These are phyloP conservation scores for Hexamita inflata DNA, from an alignment of 208 protist species.

Conservation along the genomic window DNA sequence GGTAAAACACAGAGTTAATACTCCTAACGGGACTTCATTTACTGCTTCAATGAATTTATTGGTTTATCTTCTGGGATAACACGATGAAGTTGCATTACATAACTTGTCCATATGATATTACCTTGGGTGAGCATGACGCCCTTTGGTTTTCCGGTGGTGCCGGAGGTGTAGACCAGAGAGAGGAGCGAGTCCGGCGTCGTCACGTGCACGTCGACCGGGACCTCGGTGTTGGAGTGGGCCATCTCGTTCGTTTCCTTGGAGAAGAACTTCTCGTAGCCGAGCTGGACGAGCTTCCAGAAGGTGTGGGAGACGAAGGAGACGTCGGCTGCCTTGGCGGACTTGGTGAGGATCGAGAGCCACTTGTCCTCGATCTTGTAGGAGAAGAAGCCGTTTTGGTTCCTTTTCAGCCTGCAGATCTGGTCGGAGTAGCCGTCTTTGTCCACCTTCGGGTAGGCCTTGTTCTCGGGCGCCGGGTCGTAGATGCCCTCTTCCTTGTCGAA, in stretches of 20 bases:
- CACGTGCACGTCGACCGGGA: not conserved
- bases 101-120: not conserved
- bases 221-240: not conserved
- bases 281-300: not conserved
- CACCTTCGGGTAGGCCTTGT: too few relatives aligned
- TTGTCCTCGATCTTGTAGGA: too few relatives aligned
- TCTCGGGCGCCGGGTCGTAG: too few relatives aligned
- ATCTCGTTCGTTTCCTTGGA: too few relatives aligned
- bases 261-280: not conserved
- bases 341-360: not conserved
- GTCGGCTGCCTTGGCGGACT: not conserved
- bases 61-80: not conserved
- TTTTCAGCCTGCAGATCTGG: too few relatives aligned
- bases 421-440: too few relatives aligned
- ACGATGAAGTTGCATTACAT: not conserved
- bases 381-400: too few relatives aligned
- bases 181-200: conserved; percentile 9
- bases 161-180: conserved; percentile 36
- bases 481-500: not conserved
- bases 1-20: not conserved
- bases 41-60: not conserved
- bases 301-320: not conserved
- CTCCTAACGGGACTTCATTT: not conserved
- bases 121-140: conserved; percentile 24
- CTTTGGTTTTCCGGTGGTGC: conserved; percentile 34